Base-by-base conservation (phyloP, 495 filamentous ascomycete genomes). In the Neurospora sp. region DNA sequence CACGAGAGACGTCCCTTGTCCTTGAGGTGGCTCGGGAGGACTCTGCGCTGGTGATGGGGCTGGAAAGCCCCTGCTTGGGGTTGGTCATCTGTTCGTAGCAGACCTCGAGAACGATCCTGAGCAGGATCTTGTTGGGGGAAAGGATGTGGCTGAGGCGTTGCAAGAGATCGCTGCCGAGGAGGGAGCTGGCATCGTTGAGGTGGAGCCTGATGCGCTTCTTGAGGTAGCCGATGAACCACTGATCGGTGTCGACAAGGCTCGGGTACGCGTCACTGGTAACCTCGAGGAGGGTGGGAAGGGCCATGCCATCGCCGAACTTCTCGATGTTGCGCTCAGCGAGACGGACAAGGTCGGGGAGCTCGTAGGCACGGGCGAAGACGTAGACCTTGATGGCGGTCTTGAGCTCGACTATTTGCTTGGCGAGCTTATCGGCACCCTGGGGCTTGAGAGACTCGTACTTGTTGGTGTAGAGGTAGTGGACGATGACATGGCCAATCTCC, bases 401-500 rank as follows among this genome's bases (percentile, higher is more conserved):
- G 70, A 80, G 76, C 78, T 80, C 79, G 70, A 69, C 71, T 42
- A 75, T 73, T 70, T 80, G 78, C 70, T 73, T 75, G 16, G 79
- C 22, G 35, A 74, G 73, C 59, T 74, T 48, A 27, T 76, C 75
- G 20, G 68, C 70, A 42, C 74, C 72, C 68, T 70, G 75, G 8
- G 79, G 79, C 74, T 74, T 77, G 75, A 80, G 79, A 2, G 78
- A 74, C 74, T 77, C 74, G 71, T 80, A 80, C 10, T 70, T 77
- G 74, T 76, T 78, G 48, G 79, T 80, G 76, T 80, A 77, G 53
- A 80, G 76, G 74, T 78, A 79, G 73, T 80, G 79, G 14, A 79
- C 74, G n/a, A 80, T 73, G 39, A 80, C 78, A 74, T 81, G 79
- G 37, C 79, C 79, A 68, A 81, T 75, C 70, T 76, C 79, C 68